A percentile compares a stretch with the other conserved stretches of the same genome.
Conservation (phyloP, 495 filamentous ascomycete species). For the Pyrenopolyporus hunteri region DNA sequence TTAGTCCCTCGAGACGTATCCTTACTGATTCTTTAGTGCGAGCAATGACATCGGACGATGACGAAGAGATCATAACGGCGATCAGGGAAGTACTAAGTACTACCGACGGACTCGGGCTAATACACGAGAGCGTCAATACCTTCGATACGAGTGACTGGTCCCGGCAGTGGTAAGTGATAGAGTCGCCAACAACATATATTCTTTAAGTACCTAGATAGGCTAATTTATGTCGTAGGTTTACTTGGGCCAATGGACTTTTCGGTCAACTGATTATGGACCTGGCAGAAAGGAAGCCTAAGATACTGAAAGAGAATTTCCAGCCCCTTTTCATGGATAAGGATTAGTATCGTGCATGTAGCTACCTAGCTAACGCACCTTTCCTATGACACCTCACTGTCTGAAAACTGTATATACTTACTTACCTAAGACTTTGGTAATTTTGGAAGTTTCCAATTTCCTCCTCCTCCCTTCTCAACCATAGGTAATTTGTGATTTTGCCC, state of each 20-base stretch:
- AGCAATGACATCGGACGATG: slow-evolving; percentile 50
- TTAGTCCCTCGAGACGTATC: not conserved
- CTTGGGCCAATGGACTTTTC: slow-evolving; percentile 73
- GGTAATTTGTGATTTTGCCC: too few species aligned
- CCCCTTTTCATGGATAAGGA: slow-evolving; percentile 25
- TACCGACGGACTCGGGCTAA: slow-evolving; percentile 63
- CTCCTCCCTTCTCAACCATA: too few species aligned
- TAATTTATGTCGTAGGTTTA: slow-evolving; percentile 57
- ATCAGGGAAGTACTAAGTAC: slow-evolving; percentile 56
- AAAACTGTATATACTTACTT: too few species aligned
- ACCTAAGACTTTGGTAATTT: too few species aligned
- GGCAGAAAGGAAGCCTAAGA: slow-evolving; percentile 47
- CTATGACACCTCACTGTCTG: too few species aligned
- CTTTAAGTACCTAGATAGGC: not conserved
- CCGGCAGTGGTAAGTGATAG: slow-evolving; percentile 56
- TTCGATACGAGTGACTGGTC: slow-evolving; percentile 61
- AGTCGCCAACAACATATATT: not conserved
- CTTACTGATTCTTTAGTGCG: slow-evolving; percentile 33
- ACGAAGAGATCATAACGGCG: slow-evolving; percentile 54
- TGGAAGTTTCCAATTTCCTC: too few species aligned
- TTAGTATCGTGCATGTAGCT: not conserved
- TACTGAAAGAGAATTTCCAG: slow-evolving; percentile 50
- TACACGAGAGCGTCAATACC: slow-evolving; percentile 66
- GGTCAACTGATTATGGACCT: slow-evolving; percentile 69
- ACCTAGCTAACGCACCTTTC: too few species aligned